Base-by-base conservation (phyloP, 768 basidiomycete species). In the Mycena maculata region DNA sequence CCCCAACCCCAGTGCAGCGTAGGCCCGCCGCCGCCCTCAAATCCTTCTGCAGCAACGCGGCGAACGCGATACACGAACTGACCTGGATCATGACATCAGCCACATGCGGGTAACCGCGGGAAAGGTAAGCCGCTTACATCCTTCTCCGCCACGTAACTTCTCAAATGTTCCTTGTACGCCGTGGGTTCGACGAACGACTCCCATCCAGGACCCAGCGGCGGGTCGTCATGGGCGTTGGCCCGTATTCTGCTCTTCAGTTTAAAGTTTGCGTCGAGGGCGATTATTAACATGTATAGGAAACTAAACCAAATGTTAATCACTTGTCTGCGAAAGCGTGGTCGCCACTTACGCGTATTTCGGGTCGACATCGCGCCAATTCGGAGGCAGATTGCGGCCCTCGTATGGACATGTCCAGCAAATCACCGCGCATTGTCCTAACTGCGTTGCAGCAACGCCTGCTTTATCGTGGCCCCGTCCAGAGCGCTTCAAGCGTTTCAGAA, bases 241-340 rank as follows among this genome's bases (percentile, higher is more conserved):
- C 52, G 47, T 11, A 64, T 20, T 11, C 63, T 61, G 16, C 69
- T 67, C 27, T 74, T 76, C 18, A 76, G 61, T 5, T 59, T 53
- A 58, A 77, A 77, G 48, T 75, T 75, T n/a, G 74, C 76, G 67
- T 76, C 75, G 18, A 75, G 38, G 4, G 74, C 65, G 22, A 77
- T 28, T 31, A 73, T 52, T 1, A 74, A 50, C 33, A 58, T 67
- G 58, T 73, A 75, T 1, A 76, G 44, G 42, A 60, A 76, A 47
- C 75, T 76, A 16, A 12, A 5, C 3, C 3, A 50, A 23, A 5
- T 1, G 20, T 18, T 4, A 42, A n/a, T 41, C 52, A 15, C 9
- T 16, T 38, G 36, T 9, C 36, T 16, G 36, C 13, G 20, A 33
- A 6, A 31, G 20, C 13, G 20, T 52, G 45, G 31, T 44, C 20